Evolutionary conservation across 2,329 filamentous ascomycete species (phyloP), one percentile per base, ranked within the genome.

Genomic region (Calonectria multiphialidica): DNA sequence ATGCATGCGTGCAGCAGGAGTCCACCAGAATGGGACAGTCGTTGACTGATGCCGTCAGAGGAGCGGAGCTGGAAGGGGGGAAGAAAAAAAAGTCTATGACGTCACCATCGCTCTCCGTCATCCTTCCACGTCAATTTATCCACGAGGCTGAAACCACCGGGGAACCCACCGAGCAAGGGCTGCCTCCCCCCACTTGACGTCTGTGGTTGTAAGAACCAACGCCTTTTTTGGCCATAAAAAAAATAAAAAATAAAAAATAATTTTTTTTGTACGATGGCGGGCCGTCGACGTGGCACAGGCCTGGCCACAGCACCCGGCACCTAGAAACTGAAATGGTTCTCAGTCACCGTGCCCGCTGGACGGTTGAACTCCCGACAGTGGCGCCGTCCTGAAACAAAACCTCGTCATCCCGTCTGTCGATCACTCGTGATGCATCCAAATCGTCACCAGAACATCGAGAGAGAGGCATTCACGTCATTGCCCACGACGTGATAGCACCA

Each of bases 81-180:
- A 16, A 33, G 28, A 33, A 18, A 33, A 53, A 59, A 59, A 59
- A 59, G 37, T 15, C 37, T 30, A 74, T 79, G 77, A 78, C 74
- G 77, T 79, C 77, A 78, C 61, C 66, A 55, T 63, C 45, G 28
- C 67, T 77, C 33, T 65, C 74, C 62, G 66, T 68, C 64, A 74
- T 76, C 66, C 68, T 71, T 71, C 77, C 75, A 75, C 73, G 72
- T 79, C 77, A 73, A 75, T 77, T 70, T 72, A 76, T 49, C 74
- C 68, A 79, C 68, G 77, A 79, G 77, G 77, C 77, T 78, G 77
- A 78, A 78, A 78, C 77, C 45, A 71, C 28, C 49, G 42, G 62
- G 42, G 67, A 66, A 66, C 66, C 64, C 53, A 71, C 66, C 57
- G 33, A 44, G 23, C 37, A 42, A 44, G 57, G 57, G 57, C 57